Base-by-base conservation (phyloP, 208 protist species). In the Leishmania mexicana region DNA sequence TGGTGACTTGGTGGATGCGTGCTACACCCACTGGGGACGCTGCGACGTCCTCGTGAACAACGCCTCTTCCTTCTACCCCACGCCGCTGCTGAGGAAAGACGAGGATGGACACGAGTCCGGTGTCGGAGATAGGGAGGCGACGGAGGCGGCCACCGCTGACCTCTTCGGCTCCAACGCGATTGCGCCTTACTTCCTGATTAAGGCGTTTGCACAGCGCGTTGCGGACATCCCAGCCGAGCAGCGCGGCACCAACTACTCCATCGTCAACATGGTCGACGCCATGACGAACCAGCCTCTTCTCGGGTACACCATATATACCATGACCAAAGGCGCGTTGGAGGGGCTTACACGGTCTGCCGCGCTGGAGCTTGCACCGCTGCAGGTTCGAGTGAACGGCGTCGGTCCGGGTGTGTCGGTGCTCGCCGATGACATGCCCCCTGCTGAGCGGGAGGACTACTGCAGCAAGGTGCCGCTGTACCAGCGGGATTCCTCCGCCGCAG, bases 31-130 rank as follows among this genome's bases (percentile, higher is more conserved):
- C 24, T 95, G 92, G 88, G 90, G 93, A 5, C 91, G 92, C 17
- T 93, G 89, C 74, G 93, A 97, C 74, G 92, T 93, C 49, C 83
- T 97, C 51, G 92, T 97, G n/a, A 97, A 97, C 85, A 97, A 94
- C 80, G 93, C 93, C 65, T 97, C 93, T 2, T 86, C 92, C 10
- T 97, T 90, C 75, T 92, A 89, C 70, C 89, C 93, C 35, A 94
- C 92, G 1, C 90, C 91, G 53, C 84, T 97, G 54, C 51, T 92
- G 40, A 71, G 75, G 38, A 28, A 65, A 7, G 70, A 8, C 24
- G 70, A n/a, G 11, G 70, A 53, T 24, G 70, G 11, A 7, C 67
- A 42, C 19, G 72, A 80, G 5, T 28, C 35, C n/a, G 40, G 28
- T n/a, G 17, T 54, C 38, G 64, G 42, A 5, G 35, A n/a, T 40